Base-by-base conservation (phyloP, 305 asterid species). In the Fraxinus xanthoxyloides region DNA sequence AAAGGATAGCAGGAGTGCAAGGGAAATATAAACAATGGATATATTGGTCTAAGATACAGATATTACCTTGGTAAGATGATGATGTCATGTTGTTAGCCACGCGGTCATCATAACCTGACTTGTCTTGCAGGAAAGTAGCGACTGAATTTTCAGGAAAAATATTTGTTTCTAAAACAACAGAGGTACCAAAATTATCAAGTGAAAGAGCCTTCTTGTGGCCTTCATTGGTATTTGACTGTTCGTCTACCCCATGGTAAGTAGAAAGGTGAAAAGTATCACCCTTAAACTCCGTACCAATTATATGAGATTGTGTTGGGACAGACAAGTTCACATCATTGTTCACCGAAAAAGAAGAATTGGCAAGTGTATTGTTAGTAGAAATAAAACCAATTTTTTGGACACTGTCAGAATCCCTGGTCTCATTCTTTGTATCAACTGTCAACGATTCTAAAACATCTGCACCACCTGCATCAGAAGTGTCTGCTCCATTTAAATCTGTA, bases 1-100 rank as follows among this genome's bases (percentile, higher is more conserved):
- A 59, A 77, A 81, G 72, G 17, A 79, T 61, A 31, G 54, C 76
- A 84, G 67, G 26, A 84, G 59, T n/a, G n/a, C n/a, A n/a, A n/a
- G n/a, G n/a, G n/a, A n/a, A n/a, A n/a, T n/a, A n/a, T n/a, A n/a
- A n/a, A n/a, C n/a, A n/a, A n/a, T 30, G 48, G 72, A 35, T 26
- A 21, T 76, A 54, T 43, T 54, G 72, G 35, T 32, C 61, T 81
- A 81, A 72, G 74, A 36, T 76, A 81, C 15, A 21, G n/a, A 67
- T 54, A 65, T 85, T 91, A 94, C 98, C 98, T 89, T 78, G 88
- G 83, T 81, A 89, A 51, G 89, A 84, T 80, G 88, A 84, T 80
- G 88, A 83, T 13, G 86, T 72, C 28, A 80, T 78, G 82, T 79
- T 85, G 85, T 82, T 87, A 85, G 78, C 87, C 80, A 84, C 81